Base-by-base conservation (phyloP, 2,329 filamentous ascomycete genomes). In the Coniella lustricola region DNA sequence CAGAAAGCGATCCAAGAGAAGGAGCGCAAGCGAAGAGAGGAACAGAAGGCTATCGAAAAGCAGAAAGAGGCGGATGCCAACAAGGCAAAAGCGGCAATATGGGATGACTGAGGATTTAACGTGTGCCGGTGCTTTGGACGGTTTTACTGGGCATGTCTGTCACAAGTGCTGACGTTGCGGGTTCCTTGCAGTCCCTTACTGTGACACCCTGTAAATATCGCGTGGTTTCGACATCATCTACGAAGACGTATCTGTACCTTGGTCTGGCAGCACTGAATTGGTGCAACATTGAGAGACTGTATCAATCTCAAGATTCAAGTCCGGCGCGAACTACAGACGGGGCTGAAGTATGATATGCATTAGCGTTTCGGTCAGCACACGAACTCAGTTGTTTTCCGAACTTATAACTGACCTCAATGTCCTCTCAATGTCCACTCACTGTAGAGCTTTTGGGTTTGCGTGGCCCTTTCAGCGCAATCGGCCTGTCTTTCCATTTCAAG, bases 1-100 rank as follows among this genome's bases (percentile, higher is more conserved):
- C 90, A 97, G 60, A 80, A 76, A 56, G 84, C 87, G 1, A 73
- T 93, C 52, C 81, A 84, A 59, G 87, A 95, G 67, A 87, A 91
- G 68, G 91, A 95, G 73, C 82, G 81, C 59, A 90, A 82, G 71
- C 78, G 79, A 57, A 72, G 82, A 51, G 86, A 90, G 50, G 77
- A 81, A 58, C 87, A 90, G 64, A 82, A 75, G 61, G 81, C 81
- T 49, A 79, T 80, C 49, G 79, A 82, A 65, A 77, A 69, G 57
- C 67, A 70, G 55, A 74, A 71, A 59, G 76, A 77, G 55, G 79
- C 80, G 59, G 79, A 84, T 59, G 79, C 81, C 31, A 85, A 91
- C 62, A 80, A 75, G 65, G 84, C 85, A n/a, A 94, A 85, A 73
- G 77, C 77, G 52, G 83, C 87, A n/a, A 75, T 95, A 21, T 97